Conservation (phyloP, 2,329 filamentous ascomycete species). For the Neofusicoccum parvum region DNA sequence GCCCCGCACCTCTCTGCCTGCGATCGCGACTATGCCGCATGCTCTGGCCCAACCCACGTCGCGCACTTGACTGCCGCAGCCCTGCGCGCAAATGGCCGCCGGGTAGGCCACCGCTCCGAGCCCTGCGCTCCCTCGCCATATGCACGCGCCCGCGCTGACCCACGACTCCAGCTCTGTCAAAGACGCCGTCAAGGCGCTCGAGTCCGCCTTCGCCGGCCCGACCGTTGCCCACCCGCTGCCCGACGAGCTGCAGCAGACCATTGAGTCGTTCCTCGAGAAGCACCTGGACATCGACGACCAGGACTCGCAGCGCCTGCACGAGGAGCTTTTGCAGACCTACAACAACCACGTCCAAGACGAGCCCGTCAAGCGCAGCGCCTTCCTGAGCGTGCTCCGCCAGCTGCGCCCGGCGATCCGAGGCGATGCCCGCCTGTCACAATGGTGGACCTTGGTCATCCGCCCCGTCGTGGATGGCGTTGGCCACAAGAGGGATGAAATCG, state of each 20-base stretch:
- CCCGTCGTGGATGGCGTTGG: slow-evolving; percentile 60
- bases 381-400: slow-evolving; percentile 66
- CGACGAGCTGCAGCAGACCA: slow-evolving; percentile 62
- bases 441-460: slow-evolving; percentile 68
- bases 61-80: neutral
- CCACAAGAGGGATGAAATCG: slow-evolving; percentile 64
- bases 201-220: slow-evolving; percentile 45
- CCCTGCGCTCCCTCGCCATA: neutral
- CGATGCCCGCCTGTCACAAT: slow-evolving; percentile 65
- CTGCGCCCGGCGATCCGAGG: slow-evolving; percentile 66
- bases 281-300: slow-evolving; percentile 69
- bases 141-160: slow-evolving; percentile 8
- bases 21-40: neutral
- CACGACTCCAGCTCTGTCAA: slow-evolving; percentile 46
- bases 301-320: slow-evolving; percentile 70
- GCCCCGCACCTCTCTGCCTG: neutral
- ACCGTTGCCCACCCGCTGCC: slow-evolving; percentile 61
- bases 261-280: slow-evolving; percentile 69
- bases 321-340: slow-evolving; percentile 70
- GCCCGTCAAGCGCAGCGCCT: slow-evolving; percentile 63
- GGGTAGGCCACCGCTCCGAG: neutral
- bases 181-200: slow-evolving; percentile 52
- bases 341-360: slow-evolving; percentile 63
- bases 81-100: slow-evolving; percentile 12
- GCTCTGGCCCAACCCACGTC: neutral